A percentile compares a stretch with the other conserved stretches of the same genome.
Conservation (phyloP, 73 alveolate species). For the Tetrahymena malaccensis region DNA sequence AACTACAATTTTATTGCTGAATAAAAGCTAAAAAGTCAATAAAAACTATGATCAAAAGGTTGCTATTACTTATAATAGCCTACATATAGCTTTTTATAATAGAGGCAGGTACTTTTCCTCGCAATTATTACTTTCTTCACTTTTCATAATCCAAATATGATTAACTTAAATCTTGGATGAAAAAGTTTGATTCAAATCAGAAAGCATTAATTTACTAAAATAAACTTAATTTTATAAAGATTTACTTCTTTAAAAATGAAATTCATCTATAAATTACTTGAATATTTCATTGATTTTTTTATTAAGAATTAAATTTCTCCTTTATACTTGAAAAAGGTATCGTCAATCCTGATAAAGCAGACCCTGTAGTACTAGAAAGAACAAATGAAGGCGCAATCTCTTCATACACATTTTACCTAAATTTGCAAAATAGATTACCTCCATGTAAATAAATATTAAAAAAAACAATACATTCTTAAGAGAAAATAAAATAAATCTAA, state of each 20-base stretch:
- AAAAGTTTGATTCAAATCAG: too few species aligned
- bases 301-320: background rate
- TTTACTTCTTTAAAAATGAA: background rate
- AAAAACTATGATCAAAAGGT: background rate
- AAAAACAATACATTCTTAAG: too few species aligned
- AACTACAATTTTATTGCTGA: background rate
- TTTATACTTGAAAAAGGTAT: background rate
- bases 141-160: background rate
- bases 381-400: slow-evolving; percentile 18
- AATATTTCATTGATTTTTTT: too few species aligned
- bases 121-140: background rate
- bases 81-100: background rate
- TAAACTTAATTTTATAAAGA: too few species aligned
- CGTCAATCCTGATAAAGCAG: slow-evolving; percentile 16
- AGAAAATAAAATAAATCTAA: background rate
- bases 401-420: slow-evolving; percentile 14
- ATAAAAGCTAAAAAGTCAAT: background rate
- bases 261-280: too few species aligned
- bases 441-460: background rate
- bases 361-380: slow-evolving; percentile 17
- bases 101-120: background rate
- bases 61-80: background rate
- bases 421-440: slow-evolving; percentile 8
- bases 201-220: background rate
- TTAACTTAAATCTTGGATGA: too few species aligned